phyloP scores from a whole-genome alignment of 768 basidiomycete species.

The Saitozyma podzolica region DNA sequence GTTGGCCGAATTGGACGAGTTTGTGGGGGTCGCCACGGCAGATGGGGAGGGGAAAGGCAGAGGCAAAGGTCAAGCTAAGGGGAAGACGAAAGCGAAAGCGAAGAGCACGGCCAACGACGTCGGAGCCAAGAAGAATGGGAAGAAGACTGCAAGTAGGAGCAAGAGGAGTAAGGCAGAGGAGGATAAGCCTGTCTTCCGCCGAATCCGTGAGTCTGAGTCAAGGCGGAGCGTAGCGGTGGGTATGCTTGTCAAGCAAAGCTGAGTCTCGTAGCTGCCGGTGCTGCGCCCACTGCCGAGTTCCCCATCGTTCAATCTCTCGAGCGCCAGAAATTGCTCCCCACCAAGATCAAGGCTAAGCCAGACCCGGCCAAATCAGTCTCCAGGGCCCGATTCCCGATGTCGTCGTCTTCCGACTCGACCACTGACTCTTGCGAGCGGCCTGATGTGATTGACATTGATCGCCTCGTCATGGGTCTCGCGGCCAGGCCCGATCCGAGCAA shows the following conservation, averaged over 20 bases:
- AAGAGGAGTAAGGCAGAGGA: conserved; percentile 3
- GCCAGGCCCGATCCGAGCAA: too few relatives aligned
- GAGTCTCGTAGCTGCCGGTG: conserved; percentile 11
- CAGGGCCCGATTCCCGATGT: neutral
- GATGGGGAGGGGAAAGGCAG: conserved; percentile 4
- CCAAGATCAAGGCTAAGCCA: conserved; percentile 14
- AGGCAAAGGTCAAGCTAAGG: conserved; percentile 5
- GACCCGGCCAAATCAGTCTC: neutral
- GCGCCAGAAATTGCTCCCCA: conserved; percentile 24
- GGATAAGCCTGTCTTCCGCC: conserved; percentile 9
- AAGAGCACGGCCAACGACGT: neutral
- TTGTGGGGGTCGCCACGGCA: neutral
- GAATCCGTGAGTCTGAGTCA: conserved; percentile 17
- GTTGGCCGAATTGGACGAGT: neutral
- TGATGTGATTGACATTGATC: too few relatives aligned
- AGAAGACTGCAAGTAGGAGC: neutral
- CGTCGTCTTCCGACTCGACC: neutral
- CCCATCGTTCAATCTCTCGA: conserved; percentile 32
- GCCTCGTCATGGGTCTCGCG: too few relatives aligned
- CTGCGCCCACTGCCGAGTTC: conserved; percentile 13
- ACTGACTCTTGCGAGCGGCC: too few relatives aligned
- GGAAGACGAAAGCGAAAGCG: conserved; percentile 6
- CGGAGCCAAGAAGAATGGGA: neutral
- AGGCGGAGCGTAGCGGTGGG: neutral
- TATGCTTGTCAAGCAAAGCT: too few relatives aligned